phyloP scores from a whole-genome alignment of 2,329 filamentous ascomycete species.

The Apiospora rasikravindrae region DNA sequence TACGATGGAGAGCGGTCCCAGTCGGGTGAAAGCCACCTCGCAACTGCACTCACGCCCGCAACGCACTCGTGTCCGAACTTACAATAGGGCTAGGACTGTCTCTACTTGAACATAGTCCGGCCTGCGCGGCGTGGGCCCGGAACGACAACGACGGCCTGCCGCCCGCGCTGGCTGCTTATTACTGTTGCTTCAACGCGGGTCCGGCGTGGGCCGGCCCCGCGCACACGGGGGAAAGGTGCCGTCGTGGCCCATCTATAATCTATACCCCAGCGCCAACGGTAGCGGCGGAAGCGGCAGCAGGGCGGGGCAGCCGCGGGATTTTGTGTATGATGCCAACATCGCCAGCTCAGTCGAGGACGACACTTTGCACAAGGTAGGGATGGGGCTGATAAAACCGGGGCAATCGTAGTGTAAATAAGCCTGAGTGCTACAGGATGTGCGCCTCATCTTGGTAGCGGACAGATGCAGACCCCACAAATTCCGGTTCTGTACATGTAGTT shows the following conservation, averaged over 20 bases:
- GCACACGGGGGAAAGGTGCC: background rate
- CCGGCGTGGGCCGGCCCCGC: too few relatives aligned
- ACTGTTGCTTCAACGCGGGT: constrained; percentile 53
- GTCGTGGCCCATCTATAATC: background rate
- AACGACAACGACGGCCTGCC: too few relatives aligned
- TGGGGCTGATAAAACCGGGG: background rate
- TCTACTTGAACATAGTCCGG: constrained; percentile 66
- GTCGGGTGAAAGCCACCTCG: background rate
- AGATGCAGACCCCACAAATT: too few relatives aligned
- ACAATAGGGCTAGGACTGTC: constrained; percentile 53
- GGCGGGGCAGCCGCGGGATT: background rate
- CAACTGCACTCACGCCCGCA: background rate
- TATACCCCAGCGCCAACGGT: too few relatives aligned
- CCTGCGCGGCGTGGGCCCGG: constrained; percentile 53
- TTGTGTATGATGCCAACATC: background rate
- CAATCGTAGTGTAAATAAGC: background rate
- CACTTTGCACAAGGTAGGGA: background rate
- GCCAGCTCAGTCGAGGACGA: background rate
- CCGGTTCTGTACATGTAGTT: too few relatives aligned
- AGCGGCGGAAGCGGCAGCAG: background rate
- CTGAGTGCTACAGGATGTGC: background rate
- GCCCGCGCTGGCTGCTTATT: constrained; percentile 54
- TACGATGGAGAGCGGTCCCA: background rate
- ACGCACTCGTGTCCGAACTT: background rate
- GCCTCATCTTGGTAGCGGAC: background rate